Percentiles rank a stretch among this genome's conserved stretches.
These are phyloP conservation scores for Nemania abortiva DNA, from an alignment of 2,329 filamentous ascomycete species.

Conservation along the genomic window DNA sequence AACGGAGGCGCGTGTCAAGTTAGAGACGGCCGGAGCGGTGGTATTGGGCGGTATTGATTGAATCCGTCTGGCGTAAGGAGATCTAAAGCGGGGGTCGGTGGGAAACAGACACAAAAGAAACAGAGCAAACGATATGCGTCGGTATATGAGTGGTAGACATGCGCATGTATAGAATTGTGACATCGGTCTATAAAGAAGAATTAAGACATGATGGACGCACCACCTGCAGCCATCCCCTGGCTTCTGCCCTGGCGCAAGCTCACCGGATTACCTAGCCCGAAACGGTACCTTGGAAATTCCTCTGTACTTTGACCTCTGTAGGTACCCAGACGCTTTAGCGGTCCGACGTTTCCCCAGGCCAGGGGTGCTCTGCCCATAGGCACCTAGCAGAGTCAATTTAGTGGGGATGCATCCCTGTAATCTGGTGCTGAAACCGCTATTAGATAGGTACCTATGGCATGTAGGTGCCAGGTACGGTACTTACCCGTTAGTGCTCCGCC, in stretches of 20 bases:
- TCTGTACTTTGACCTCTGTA: conserved; percentile 17
- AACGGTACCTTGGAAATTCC: conserved; percentile 29
- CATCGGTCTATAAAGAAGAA: conserved; percentile 32
- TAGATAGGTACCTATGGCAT: conserved; percentile 9
- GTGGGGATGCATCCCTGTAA: conserved; percentile 19
- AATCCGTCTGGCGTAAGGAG: not conserved
- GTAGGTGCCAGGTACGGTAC: not conserved
- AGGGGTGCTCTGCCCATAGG: conserved; percentile 11
- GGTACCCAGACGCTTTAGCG: conserved; percentile 33
- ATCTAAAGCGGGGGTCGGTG: not conserved
- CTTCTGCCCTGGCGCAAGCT: no score
- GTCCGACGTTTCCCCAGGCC: conserved; percentile 47
- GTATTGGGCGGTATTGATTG: conserved; percentile 3
- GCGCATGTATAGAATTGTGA: conserved; percentile 22
- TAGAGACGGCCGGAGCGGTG: conserved; percentile 1
- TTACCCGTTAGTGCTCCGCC: not conserved
- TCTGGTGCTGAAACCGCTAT: conserved; percentile 4
- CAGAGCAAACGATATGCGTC: conserved; percentile 10
- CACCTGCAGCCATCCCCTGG: conserved; percentile 35
- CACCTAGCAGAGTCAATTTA: not conserved
- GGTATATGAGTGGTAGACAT: conserved; percentile 8
- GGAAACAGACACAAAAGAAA: conserved; percentile 12
- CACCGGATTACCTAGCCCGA: conserved; percentile 27
- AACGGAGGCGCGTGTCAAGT: conserved; percentile 39
- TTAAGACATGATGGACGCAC: conserved; percentile 30